phyloP scores from a whole-genome alignment of 345 rosid species.

The Erysimum cheiranthoides region DNA sequence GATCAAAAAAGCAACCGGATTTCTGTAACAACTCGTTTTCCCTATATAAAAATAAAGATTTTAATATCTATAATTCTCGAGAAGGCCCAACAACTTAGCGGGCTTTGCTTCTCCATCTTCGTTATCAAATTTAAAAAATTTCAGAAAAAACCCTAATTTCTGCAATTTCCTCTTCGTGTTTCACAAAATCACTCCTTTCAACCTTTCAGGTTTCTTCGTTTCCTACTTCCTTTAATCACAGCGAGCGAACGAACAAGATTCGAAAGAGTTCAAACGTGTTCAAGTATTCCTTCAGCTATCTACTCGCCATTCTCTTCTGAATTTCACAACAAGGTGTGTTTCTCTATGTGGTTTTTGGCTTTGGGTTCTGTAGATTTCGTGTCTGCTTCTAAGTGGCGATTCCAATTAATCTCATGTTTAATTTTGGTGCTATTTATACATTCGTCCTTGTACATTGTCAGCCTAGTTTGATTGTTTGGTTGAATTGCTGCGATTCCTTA shows the following conservation, averaged over 20 bases:
- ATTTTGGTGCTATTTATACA: not conserved
- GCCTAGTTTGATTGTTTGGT: not conserved
- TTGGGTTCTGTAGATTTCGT: not conserved
- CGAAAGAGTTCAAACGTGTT: not conserved
- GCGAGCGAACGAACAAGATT: not conserved
- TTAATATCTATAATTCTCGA: too few species aligned
- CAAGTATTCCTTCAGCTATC: not conserved
- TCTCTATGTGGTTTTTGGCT: not conserved
- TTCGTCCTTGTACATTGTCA: not conserved
- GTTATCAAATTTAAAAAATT: not conserved
- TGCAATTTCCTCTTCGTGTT: not conserved
- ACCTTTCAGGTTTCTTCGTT: not conserved
- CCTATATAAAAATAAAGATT: too few species aligned
- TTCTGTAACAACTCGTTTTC: too few species aligned
- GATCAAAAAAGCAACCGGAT: too few species aligned
- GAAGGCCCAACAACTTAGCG: slow-evolving; percentile 8
- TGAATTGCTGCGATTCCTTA: not conserved
- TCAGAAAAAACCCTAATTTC: slow-evolving; percentile 15
- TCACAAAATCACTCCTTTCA: not conserved
- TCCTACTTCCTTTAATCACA: not conserved
- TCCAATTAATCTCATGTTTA: not conserved
- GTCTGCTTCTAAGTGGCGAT: not conserved
- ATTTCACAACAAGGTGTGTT: not conserved
- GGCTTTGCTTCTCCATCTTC: slow-evolving; percentile 3
- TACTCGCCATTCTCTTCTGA: not conserved